phyloP scores from a whole-genome alignment of 169 alveolate species.

The Eimeria brunetti region DNA sequence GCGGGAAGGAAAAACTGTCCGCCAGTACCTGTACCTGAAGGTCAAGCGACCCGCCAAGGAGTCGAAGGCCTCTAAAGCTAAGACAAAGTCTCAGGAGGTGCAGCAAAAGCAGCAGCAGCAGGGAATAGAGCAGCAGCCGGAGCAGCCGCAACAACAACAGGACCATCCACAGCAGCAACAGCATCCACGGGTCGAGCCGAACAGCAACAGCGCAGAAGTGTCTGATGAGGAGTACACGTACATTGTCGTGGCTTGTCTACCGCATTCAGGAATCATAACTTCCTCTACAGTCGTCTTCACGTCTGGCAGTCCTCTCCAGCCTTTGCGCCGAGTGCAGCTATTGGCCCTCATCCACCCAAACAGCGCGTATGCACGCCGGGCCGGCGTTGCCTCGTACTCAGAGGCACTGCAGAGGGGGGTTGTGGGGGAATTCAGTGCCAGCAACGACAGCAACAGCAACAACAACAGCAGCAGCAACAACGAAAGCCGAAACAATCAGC shows the following conservation, averaged over 20 bases:
- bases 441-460: neutral
- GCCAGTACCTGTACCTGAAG: slow-evolving; percentile 55
- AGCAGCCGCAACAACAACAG: neutral
- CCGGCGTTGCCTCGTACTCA: slow-evolving; percentile 70
- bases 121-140: neutral
- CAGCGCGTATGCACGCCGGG: slow-evolving; percentile 71
- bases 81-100: neutral
- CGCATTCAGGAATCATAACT: slow-evolving; percentile 62
- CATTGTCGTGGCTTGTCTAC: slow-evolving; percentile 75
- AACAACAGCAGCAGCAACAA: neutral
- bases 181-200: neutral
- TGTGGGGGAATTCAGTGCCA: slow-evolving; percentile 47
- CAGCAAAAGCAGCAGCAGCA: neutral
- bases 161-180: neutral
- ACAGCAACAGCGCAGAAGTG: neutral
- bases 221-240: slow-evolving; percentile 47
- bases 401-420: slow-evolving; percentile 66
- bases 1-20: slow-evolving; percentile 54
- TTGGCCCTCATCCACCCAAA: slow-evolving; percentile 80
- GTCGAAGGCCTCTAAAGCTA: neutral
- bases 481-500: neutral
- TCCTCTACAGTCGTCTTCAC: slow-evolving; percentile 58
- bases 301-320: slow-evolving; percentile 69
- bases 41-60: slow-evolving; percentile 56
- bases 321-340: slow-evolving; percentile 79